phyloP scores from a whole-genome alignment of 1,284 basidiomycete species.

The Fomitopsis schrenkii region DNA sequence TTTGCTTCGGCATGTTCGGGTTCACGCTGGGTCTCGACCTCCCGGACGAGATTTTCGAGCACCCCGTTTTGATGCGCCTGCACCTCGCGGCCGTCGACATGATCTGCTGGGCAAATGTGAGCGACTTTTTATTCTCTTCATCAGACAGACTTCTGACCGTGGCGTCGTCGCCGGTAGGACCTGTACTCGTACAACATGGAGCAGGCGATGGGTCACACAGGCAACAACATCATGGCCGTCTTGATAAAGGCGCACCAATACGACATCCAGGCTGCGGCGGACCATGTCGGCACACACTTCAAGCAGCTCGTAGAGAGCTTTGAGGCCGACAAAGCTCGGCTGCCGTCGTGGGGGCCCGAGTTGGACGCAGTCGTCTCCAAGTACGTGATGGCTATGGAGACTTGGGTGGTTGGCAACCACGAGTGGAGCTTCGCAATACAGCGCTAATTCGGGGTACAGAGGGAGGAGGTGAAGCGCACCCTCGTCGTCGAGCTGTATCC shows the following conservation, averaged over 20 bases:
- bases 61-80: constrained; percentile 48
- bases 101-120: constrained; percentile 67
- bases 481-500: constrained; percentile 25
- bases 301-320: constrained; percentile 47
- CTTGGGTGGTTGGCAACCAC: constrained; percentile 34
- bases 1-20: constrained; percentile 61
- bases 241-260: constrained; percentile 52
- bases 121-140: constrained; percentile 14
- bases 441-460: constrained; percentile 32
- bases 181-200: constrained; percentile 74
- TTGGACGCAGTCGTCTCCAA: constrained; percentile 45
- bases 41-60: constrained; percentile 54
- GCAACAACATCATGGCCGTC: constrained; percentile 66
- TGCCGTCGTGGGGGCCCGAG: constrained; percentile 46
- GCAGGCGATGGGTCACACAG: constrained; percentile 60
- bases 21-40: constrained; percentile 58
- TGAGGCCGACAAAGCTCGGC: constrained; percentile 36
- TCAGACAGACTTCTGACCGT: neutral
- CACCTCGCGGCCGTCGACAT: constrained; percentile 62
- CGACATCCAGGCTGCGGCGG: constrained; percentile 52
- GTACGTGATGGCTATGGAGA: constrained; percentile 33
- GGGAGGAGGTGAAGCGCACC: constrained; percentile 24
- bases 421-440: constrained; percentile 37
- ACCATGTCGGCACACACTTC: constrained; percentile 53
- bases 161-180: constrained; percentile 54